These are phyloP conservation scores for Pecoramyces ruminantium DNA, from an alignment of 192 early-diverging fungal genomes.

Conservation along the genomic window DNA sequence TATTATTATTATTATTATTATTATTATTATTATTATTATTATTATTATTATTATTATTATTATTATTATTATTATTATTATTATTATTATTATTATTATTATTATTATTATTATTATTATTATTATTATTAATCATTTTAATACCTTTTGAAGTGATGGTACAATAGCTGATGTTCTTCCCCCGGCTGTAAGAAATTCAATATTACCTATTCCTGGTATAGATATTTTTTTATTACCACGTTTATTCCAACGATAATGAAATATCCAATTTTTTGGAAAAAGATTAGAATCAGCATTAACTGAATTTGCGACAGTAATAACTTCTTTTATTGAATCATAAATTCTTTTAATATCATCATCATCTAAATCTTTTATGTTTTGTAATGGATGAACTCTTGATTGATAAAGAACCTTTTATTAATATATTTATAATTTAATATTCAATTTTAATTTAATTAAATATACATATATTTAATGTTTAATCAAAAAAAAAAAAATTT, in stretches of 20 bases:
- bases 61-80: too few species aligned
- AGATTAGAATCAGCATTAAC: conserved; percentile 46
- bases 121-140: not conserved
- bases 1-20: too few species aligned
- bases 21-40: too few species aligned
- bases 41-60: too few species aligned
- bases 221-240: conserved; percentile 8
- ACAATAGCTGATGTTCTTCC: conserved; percentile 49
- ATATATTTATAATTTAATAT: too few species aligned
- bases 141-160: conserved; percentile 28
- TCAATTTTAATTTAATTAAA: too few species aligned
- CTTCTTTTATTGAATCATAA: not conserved
- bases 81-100: too few species aligned
- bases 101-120: too few species aligned
- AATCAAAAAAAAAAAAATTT: too few species aligned
- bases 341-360: conserved; percentile 14
- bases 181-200: conserved; percentile 52
- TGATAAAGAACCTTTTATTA: conserved; percentile 52
- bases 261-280: conserved; percentile 62
- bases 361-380: conserved; percentile 23
- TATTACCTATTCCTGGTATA: conserved; percentile 33
- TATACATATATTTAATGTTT: too few species aligned
- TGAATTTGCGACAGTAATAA: conserved; percentile 20
- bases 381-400: conserved; percentile 48
- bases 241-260: conserved; percentile 48